Percentiles rank a stretch among this genome's conserved stretches.
Evolutionary conservation across 2,329 filamentous ascomycete genomes (phyloP).

Genomic region (Monosporascus sp.): DNA sequence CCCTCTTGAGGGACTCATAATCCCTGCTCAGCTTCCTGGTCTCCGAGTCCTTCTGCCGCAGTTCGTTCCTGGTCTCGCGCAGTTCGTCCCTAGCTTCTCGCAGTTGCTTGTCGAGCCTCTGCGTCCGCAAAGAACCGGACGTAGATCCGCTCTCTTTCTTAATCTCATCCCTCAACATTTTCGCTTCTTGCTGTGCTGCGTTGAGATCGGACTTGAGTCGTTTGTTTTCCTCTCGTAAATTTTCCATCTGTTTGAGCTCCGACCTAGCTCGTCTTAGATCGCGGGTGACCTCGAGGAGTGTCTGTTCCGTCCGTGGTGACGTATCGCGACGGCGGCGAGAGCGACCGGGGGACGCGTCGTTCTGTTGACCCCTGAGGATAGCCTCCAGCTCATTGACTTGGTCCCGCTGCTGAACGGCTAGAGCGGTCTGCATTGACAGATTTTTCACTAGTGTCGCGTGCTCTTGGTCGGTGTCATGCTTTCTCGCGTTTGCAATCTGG

Average conservation of each 20-base stretch:
- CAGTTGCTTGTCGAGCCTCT: slow-evolving; percentile 38
- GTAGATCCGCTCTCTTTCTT: slow-evolving; percentile 17
- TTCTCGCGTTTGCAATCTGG: slow-evolving; percentile 41
- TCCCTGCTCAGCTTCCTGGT: slow-evolving; percentile 45
- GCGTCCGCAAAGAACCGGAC: slow-evolving; percentile 25
- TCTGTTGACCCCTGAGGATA: slow-evolving; percentile 38
- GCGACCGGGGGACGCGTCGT: slow-evolving; percentile 27
- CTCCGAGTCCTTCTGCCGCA: slow-evolving; percentile 43
- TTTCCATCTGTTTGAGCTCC: slow-evolving; percentile 47
- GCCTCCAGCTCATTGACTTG: slow-evolving; percentile 55
- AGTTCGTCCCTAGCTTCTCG: slow-evolving; percentile 40
- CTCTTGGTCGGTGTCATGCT: slow-evolving; percentile 36
- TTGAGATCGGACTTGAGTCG: slow-evolving; percentile 46
- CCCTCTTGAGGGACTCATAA: slow-evolving; percentile 48
- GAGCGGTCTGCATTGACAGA: slow-evolving; percentile 51
- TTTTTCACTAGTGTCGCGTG: slow-evolving; percentile 46
- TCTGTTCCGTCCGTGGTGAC: slow-evolving; percentile 47
- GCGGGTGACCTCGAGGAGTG: slow-evolving; percentile 46
- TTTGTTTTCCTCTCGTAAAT: slow-evolving; percentile 48
- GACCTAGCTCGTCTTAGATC: slow-evolving; percentile 51
- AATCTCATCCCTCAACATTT: slow-evolving; percentile 32
- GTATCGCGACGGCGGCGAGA: slow-evolving; percentile 31
- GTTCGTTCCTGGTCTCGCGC: slow-evolving; percentile 38
- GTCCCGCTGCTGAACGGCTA: slow-evolving; percentile 52
- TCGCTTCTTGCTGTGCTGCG: slow-evolving; percentile 39